These are phyloP conservation scores for Pugionium cornutum DNA, from an alignment of 345 rosid species.

Conservation along the genomic window DNA sequence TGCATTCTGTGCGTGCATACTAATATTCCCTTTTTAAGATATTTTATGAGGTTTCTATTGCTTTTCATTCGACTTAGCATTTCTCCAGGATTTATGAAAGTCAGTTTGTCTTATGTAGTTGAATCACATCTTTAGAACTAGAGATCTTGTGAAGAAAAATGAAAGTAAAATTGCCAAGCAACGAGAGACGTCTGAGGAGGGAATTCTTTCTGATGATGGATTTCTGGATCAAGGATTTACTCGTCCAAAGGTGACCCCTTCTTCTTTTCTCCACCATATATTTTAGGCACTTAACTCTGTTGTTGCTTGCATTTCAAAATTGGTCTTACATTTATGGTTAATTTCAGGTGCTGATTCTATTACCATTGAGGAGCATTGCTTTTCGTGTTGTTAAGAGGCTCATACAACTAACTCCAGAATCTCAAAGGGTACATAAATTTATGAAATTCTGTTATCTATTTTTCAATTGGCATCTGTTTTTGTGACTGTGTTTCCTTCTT, in stretches of 20 bases:
- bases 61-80: constrained; percentile 7
- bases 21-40: constrained; percentile 21
- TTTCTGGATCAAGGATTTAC: constrained; percentile 92
- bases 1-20: constrained; percentile 74
- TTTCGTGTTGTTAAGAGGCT: constrained; percentile 67
- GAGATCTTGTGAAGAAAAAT: constrained; percentile 77
- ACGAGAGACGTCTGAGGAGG: constrained; percentile 49
- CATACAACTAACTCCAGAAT: constrained; percentile 70
- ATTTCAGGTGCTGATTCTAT: constrained; percentile 69
- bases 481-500: constrained; percentile 12
- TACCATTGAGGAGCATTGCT: constrained; percentile 77
- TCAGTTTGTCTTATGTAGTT: constrained; percentile 58
- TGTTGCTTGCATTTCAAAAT: constrained; percentile 7
- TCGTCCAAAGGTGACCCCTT: constrained; percentile 79
- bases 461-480: not conserved
- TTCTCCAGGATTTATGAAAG: constrained; percentile 31
- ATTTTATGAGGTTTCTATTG: constrained; percentile 17
- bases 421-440: constrained; percentile 59
- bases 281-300: constrained; percentile 5
- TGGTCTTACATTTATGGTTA: constrained; percentile 21
- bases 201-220: constrained; percentile 52
- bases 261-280: constrained; percentile 21
- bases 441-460: not conserved
- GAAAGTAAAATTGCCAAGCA: constrained; percentile 68
- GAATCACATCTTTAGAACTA: constrained; percentile 76